Evolutionary conservation across 305 asterid species (phyloP).

Genomic region (Salvia sclarea): DNA sequence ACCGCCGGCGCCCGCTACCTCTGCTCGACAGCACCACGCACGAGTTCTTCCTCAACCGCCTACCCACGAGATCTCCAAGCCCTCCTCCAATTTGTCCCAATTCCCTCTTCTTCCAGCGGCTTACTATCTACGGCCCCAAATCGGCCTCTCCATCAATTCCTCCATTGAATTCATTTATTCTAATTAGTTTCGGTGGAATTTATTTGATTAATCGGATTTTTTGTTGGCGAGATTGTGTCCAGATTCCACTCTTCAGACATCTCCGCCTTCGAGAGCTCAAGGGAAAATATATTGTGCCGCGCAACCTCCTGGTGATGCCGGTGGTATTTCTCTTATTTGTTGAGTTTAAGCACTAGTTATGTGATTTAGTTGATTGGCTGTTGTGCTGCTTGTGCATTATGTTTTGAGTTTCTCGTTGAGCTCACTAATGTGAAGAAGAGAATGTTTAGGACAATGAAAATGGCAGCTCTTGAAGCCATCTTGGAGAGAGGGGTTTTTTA

Average conservation of each 20-base stretch:
- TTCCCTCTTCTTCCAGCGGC: no score
- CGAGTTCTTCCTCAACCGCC: no score
- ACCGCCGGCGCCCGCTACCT: no score
- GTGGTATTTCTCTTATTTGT: constrained; percentile 51
- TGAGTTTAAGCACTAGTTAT: not conserved
- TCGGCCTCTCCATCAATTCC: no score
- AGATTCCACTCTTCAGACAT: constrained; percentile 92
- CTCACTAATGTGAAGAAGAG: constrained; percentile 31
- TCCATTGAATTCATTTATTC: not conserved
- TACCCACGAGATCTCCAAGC: no score
- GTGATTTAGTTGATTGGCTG: constrained; percentile 1
- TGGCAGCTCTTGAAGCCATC: constrained; percentile 42
- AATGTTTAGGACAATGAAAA: constrained; percentile 39
- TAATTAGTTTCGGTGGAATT: constrained; percentile 12
- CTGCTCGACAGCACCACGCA: no score
- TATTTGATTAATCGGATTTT: constrained; percentile 21
- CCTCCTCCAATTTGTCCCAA: no score
- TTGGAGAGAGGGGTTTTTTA: constrained; percentile 27
- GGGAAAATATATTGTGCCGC: constrained; percentile 80
- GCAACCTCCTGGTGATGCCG: constrained; percentile 95
- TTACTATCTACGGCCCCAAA: no score
- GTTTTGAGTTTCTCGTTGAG: constrained; percentile 5
- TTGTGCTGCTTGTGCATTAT: constrained; percentile 9
- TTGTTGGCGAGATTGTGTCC: constrained; percentile 29
- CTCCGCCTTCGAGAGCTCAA: constrained; percentile 83